Base-by-base conservation (phyloP, 495 filamentous ascomycete species). In the Aspergillus egyptiacus region DNA sequence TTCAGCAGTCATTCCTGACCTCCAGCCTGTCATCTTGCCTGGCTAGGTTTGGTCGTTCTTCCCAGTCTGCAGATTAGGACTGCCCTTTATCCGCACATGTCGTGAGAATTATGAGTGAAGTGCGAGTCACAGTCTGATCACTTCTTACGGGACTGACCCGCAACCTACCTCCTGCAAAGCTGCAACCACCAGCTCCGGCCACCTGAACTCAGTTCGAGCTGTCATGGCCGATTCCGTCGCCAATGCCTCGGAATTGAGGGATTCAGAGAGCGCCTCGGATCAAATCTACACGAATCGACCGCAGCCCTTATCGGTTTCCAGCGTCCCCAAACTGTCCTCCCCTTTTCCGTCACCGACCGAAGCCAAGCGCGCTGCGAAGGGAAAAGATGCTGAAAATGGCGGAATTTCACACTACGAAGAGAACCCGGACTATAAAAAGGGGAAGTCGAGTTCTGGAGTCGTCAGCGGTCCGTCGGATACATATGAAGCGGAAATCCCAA, bases 341-440 rank as follows among this genome's bases (percentile, higher is more conserved):
- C 57, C 66, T 13, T 59, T 68, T 41, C 67, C 63, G 43, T 68
- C 67, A 33, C 64, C 64, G 0, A 66, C 67, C 27, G 61, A 56
- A 48, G 20, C 58, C 38, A 59, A 62, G 42, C 50, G 48, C 53
- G 50, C 61, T 30, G 15, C 42, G 11, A 8, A 32, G 2, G 48
- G 4, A 46, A 53, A 30, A 54, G 58, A 28, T 38, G 50, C 32
- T 55, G 55, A 30, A 46, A 58, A 20, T 32, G 40, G 50, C 42
- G 15, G 40, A n/a, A 11, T 32, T 30, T 10, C 35, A 51, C n/a
- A 9, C 48, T 15, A 33, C 37, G 6, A 17, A 31, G 45, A 33
- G 22, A 48, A 31, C 6, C 18, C 36, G 14, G 30, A 50, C 18
- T 40, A 46, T 11, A 54, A 54, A 23, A 63, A 61, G 41, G 57